Percentiles rank a stretch among this genome's conserved stretches.
These are phyloP conservation scores for Aspergillus saccharolyticus DNA, from an alignment of 495 filamentous ascomycete species.

Conservation along the genomic window DNA sequence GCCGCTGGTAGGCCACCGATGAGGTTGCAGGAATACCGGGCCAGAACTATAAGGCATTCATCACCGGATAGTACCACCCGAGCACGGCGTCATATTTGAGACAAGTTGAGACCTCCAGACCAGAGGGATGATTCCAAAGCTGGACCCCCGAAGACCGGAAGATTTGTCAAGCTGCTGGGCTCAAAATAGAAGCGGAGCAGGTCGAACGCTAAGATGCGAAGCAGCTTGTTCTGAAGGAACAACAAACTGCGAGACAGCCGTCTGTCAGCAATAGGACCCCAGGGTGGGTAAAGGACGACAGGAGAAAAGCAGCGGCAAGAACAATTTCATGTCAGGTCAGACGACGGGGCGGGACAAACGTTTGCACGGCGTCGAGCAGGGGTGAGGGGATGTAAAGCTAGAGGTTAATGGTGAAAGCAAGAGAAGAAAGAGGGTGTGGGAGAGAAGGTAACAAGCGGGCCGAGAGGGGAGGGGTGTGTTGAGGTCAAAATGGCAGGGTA, in stretches of 20 bases:
- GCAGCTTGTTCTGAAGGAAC: conserved; percentile 1
- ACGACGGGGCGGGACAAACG: conserved; percentile 13
- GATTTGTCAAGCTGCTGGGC: conserved; percentile 6
- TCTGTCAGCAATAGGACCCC: conserved; percentile 3
- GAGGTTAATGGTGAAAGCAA: conserved; percentile 1
- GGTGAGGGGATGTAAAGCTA: conserved; percentile 1
- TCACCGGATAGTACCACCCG: conserved; percentile 37
- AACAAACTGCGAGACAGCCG: conserved; percentile 7
- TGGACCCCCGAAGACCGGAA: conserved; percentile 6
- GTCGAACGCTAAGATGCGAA: background rate
- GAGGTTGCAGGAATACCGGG: conserved; percentile 32
- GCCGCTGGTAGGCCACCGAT: conserved; percentile 37
- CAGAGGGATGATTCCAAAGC: conserved; percentile 14
- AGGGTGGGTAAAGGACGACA: conserved; percentile 4
- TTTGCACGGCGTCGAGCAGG: conserved; percentile 22
- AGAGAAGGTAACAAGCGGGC: conserved; percentile 18
- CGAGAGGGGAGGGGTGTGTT: conserved; percentile 22
- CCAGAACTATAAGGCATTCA: conserved; percentile 42
- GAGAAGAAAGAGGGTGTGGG: conserved; percentile 6
- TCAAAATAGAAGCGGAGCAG: conserved; percentile 5
- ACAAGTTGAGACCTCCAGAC: conserved; percentile 18
- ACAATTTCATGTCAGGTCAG: conserved; percentile 1
- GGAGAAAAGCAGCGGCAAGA: conserved; percentile 2
- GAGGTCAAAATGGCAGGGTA: conserved; percentile 17
- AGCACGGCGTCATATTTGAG: conserved; percentile 38